Conservation (phyloP, 2,329 filamentous ascomycete genomes). For the Scedosporium minutisporum region DNA sequence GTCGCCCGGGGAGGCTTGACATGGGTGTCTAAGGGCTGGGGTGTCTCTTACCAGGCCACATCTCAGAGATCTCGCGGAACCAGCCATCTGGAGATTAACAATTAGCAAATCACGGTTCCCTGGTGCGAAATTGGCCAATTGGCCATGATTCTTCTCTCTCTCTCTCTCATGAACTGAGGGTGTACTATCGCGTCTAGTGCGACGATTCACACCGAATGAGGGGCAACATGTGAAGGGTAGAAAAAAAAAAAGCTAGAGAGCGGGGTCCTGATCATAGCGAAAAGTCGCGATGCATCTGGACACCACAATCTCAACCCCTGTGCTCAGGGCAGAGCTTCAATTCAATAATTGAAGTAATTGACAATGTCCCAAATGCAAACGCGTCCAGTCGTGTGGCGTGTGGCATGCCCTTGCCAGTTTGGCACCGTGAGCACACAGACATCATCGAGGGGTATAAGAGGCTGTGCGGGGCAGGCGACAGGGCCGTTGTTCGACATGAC, state of each 20-base stretch:
- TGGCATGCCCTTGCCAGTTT: neutral
- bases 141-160: neutral
- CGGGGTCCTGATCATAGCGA: neutral
- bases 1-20: conserved; percentile 7
- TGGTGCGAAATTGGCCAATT: neutral
- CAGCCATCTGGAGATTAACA: conserved; percentile 68
- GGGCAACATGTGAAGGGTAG: neutral
- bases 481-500: neutral
- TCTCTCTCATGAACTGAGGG: no score
- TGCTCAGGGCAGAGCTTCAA: neutral
- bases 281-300: neutral
- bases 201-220: neutral
- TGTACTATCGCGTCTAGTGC: neutral
- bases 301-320: neutral
- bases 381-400: neutral
- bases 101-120: neutral
- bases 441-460: neutral
- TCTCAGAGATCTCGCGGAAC: conserved; percentile 97
- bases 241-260: neutral
- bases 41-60: conserved; percentile 66
- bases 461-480: neutral
- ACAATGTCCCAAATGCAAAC: neutral
- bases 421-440: neutral
- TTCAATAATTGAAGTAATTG: neutral
- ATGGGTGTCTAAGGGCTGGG: neutral